These are phyloP conservation scores for Myochromella boudieri DNA, from an alignment of 768 basidiomycete species.

Conservation along the genomic window DNA sequence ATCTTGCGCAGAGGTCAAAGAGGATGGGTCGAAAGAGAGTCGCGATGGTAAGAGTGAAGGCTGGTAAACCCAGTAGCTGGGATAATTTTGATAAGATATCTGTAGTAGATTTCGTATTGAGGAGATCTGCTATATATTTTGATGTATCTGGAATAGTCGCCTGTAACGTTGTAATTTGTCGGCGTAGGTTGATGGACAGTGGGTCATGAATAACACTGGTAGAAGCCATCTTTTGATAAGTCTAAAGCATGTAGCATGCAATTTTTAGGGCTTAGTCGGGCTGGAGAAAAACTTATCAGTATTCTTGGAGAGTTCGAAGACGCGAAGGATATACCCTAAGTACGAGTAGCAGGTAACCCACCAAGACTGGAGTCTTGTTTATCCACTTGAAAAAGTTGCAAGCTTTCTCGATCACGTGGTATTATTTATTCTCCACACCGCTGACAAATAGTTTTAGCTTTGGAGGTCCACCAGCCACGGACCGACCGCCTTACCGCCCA, in stretches of 20 bases:
- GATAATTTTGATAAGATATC: constrained; percentile 59
- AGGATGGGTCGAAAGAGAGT: constrained; percentile 73
- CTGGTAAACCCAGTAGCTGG: constrained; percentile 55
- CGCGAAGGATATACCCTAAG: too few species aligned
- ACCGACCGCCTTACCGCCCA: too few species aligned
- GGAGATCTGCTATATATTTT: constrained; percentile 35
- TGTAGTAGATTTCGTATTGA: constrained; percentile 34
- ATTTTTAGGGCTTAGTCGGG: too few species aligned
- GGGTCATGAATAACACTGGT: constrained; percentile 49
- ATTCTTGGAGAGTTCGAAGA: too few species aligned
- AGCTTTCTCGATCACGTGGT: not conserved
- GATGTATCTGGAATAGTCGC: constrained; percentile 42
- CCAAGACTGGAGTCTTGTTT: too few species aligned
- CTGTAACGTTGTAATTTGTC: constrained; percentile 51
- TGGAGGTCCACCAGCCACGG: too few species aligned
- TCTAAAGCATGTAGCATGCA: constrained; percentile 11
- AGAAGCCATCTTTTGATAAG: constrained; percentile 12
- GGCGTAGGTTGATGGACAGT: constrained; percentile 54
- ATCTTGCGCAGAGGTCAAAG: constrained; percentile 77
- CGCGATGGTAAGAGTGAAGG: constrained; percentile 63
- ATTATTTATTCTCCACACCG: too few species aligned
- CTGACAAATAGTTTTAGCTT: too few species aligned
- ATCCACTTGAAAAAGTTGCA: not conserved
- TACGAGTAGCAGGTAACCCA: too few species aligned
- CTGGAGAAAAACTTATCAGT: too few species aligned